Conservation (phyloP, 2,329 filamentous ascomycete genomes). For the Botrytis fragariae region DNA sequence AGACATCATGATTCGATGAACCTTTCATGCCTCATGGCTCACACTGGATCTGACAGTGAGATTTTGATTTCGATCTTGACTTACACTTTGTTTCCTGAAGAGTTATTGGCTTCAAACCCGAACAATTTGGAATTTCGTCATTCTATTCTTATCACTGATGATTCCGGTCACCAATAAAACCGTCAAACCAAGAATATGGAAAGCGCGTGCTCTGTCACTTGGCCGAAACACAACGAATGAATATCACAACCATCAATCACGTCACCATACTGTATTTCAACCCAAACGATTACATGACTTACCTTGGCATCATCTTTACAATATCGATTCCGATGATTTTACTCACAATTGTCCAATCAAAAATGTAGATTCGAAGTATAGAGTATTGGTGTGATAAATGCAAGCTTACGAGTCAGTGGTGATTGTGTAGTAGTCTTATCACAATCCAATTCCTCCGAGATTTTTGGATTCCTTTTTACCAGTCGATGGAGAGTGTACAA, state of each 20-base stretch:
- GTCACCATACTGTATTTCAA: slow-evolving; percentile 1
- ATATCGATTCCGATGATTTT: background rate
- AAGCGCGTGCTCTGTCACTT: background rate
- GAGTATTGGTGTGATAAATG: background rate
- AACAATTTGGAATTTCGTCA: background rate
- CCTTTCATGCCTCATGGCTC: background rate
- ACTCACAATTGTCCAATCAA: background rate
- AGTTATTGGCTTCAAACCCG: background rate
- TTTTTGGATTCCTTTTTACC: background rate
- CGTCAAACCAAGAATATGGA: background rate
- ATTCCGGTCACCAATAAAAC: background rate
- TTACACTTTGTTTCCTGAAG: background rate
- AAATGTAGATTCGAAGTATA: background rate
- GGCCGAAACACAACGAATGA: background rate
- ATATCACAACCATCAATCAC: background rate
- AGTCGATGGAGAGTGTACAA: background rate
- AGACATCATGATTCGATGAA: background rate
- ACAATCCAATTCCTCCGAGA: background rate
- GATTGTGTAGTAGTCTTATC: background rate
- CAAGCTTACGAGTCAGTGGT: background rate
- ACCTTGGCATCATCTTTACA: background rate
- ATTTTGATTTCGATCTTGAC: background rate
- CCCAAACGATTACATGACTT: background rate
- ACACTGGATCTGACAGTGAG: background rate
- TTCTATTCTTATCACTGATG: background rate